Conservation (phyloP, 129 eudicot species). For the Logfia minima region DNA sequence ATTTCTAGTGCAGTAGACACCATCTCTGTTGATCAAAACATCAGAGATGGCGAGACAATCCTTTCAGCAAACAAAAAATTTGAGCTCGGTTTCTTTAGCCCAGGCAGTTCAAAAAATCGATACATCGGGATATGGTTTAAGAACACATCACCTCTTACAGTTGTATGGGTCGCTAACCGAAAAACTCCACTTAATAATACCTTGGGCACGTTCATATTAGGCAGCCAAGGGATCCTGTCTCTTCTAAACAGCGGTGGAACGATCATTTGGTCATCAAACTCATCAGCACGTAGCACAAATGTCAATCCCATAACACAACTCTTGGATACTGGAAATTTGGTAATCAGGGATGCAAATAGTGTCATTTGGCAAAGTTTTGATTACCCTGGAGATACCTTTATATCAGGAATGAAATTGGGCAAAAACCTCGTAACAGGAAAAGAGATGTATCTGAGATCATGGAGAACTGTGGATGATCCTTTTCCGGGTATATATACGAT, state of each 20-base stretch:
- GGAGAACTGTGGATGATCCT: slow-evolving; percentile 43
- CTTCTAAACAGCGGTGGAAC: slow-evolving; percentile 1
- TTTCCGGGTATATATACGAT: slow-evolving; percentile 25
- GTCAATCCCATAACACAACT: slow-evolving; percentile 26
- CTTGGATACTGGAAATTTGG: slow-evolving; percentile 36
- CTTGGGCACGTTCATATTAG: slow-evolving; percentile 13
- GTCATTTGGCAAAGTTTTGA: slow-evolving; percentile 47
- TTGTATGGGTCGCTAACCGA: slow-evolving; percentile 39
- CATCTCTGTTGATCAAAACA: slow-evolving; percentile 13
- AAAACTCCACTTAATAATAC: slow-evolving; percentile 12
- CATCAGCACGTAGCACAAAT: background rate
- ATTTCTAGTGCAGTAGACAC: slow-evolving; percentile 24
- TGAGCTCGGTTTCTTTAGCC: slow-evolving; percentile 39
- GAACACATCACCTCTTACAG: slow-evolving; percentile 13
- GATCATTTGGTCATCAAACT: slow-evolving; percentile 29
- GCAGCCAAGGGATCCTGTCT: background rate
- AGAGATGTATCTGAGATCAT: slow-evolving; percentile 24
- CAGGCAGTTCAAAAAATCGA: slow-evolving; percentile 21
- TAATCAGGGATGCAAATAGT: slow-evolving; percentile 15
- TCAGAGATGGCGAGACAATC: slow-evolving; percentile 9
- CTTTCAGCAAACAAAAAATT: slow-evolving; percentile 22
- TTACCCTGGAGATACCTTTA: slow-evolving; percentile 26
- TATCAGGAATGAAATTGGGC: slow-evolving; percentile 44
- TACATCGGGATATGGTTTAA: slow-evolving; percentile 37
- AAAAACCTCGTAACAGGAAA: slow-evolving; percentile 31